A percentile compares a stretch with the other conserved stretches of the same genome.
phyloP scores from a whole-genome alignment of 768 basidiomycete genomes.

The Dendrothele bispora region DNA sequence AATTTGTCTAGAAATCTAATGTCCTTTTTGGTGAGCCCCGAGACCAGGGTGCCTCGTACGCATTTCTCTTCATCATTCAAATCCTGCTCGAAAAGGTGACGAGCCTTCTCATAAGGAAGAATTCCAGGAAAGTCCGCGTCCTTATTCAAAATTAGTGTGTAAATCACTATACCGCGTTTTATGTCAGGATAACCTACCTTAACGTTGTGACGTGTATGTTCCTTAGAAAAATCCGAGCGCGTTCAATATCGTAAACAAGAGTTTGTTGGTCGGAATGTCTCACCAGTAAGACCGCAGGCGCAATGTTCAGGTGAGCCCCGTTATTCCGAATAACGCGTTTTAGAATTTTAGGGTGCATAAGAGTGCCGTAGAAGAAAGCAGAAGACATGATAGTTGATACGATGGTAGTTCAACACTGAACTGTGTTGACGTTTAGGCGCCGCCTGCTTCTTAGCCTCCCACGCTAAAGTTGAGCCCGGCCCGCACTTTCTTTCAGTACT shows the following conservation, averaged over 20 bases:
- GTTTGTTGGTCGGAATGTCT: no score
- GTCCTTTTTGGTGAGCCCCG: slow-evolving; percentile 66
- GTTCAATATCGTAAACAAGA: no score
- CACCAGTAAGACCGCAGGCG: slow-evolving; percentile 75
- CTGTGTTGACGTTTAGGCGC: no score
- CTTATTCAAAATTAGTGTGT: slow-evolving; percentile 39
- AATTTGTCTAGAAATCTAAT: slow-evolving; percentile 74
- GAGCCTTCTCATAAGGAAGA: slow-evolving; percentile 54
- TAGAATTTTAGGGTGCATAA: slow-evolving; percentile 86
- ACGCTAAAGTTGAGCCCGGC: no score
- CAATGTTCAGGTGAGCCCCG: slow-evolving; percentile 61
- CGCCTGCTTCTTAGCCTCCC: no score
- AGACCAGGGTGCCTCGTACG: slow-evolving; percentile 79
- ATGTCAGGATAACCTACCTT: slow-evolving; percentile 39
- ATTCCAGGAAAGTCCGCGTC: slow-evolving; percentile 83
- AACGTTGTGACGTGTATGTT: slow-evolving; percentile 80
- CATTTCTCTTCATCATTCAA: slow-evolving; percentile 61
- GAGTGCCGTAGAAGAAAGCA: slow-evolving; percentile 88
- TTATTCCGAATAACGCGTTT: slow-evolving; percentile 74
- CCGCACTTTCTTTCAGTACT: no score
- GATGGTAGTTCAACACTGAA: no score
- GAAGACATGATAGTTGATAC: no score
- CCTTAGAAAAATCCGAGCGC: no score
- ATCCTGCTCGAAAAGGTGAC: slow-evolving; percentile 45
- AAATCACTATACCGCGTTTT: no score